Evolutionary conservation across 352 stramenopile genomes (phyloP).

Genomic region (Globisporangium cederbergense): DNA sequence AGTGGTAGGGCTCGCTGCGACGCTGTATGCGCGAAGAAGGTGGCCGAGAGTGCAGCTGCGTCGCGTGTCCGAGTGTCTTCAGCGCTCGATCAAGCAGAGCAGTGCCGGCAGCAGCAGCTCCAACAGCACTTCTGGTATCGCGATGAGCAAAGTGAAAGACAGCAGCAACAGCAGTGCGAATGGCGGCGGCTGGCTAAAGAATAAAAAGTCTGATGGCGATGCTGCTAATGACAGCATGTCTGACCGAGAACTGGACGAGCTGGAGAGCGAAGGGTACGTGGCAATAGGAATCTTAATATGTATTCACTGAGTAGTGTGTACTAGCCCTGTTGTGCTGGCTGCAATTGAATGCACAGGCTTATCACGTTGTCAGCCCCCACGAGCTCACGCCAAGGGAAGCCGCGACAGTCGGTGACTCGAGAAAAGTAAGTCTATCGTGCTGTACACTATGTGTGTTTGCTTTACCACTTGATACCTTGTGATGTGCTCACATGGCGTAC

Average conservation of each 20-base stretch:
- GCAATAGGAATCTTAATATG: background rate
- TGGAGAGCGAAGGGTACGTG: constrained; percentile 16
- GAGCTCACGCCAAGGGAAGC: constrained; percentile 11
- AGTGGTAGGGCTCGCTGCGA: constrained; percentile 42
- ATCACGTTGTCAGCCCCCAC: background rate
- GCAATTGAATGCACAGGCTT: constrained; percentile 9
- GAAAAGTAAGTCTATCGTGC: constrained; percentile 31
- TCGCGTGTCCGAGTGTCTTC: constrained; percentile 10
- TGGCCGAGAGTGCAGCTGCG: constrained; percentile 21
- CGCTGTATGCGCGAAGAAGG: constrained; percentile 52
- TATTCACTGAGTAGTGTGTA: background rate
- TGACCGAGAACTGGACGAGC: constrained; percentile 16
- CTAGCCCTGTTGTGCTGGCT: background rate
- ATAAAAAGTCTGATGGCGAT: constrained; percentile 15
- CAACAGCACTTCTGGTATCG: constrained; percentile 2
- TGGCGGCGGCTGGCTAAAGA: constrained; percentile 10
- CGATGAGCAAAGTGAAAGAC: constrained; percentile 5
- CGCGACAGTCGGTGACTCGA: constrained; percentile 13
- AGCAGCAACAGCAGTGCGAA: background rate
- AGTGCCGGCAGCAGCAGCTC: background rate
- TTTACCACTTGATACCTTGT: background rate
- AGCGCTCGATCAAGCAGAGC: constrained; percentile 13
- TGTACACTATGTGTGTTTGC: background rate
- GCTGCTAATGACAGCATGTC: constrained; percentile 1
- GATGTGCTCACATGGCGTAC: background rate